Conservation (phyloP, 2,329 filamentous ascomycete genomes). For the Parastagonospora avenae region DNA sequence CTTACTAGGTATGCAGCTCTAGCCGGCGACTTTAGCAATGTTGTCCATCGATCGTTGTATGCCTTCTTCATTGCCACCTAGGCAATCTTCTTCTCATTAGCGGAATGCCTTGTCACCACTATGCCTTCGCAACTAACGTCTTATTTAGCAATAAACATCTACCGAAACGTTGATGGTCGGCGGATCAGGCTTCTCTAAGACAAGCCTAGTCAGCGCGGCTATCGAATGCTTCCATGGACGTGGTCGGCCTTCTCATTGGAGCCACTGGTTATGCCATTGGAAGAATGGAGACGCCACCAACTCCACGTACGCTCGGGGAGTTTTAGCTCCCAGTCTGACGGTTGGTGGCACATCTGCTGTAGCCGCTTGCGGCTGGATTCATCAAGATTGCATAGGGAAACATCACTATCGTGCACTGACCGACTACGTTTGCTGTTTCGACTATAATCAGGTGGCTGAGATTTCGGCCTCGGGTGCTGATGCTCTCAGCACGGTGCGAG, state of each 20-base stretch:
- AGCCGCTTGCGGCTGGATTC: slow-evolving; percentile 14
- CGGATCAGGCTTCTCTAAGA: slow-evolving; percentile 9
- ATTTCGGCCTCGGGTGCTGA: not conserved
- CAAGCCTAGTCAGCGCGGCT: slow-evolving; percentile 18
- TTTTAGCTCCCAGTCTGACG: slow-evolving; percentile 9
- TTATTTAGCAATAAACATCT: slow-evolving; percentile 10
- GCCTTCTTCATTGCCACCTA: not conserved
- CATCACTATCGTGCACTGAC: not conserved
- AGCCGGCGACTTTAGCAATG: not conserved
- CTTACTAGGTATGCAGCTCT: not conserved
- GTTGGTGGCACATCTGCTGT: slow-evolving; percentile 13
- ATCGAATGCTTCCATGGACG: slow-evolving; percentile 6
- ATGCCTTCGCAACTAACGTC: slow-evolving; percentile 11
- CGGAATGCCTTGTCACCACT: slow-evolving; percentile 13
- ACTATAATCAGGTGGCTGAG: not conserved
- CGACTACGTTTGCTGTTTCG: slow-evolving; percentile 4
- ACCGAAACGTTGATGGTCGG: slow-evolving; percentile 24
- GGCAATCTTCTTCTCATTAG: slow-evolving; percentile 12
- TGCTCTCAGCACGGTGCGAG: too few species aligned
- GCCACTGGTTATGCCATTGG: slow-evolving; percentile 7
- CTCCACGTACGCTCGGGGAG: slow-evolving; percentile 16
- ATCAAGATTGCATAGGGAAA: slow-evolving; percentile 1
- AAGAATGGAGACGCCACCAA: slow-evolving; percentile 11
- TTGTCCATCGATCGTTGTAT: not conserved
- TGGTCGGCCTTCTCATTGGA: slow-evolving; percentile 17